A percentile compares a stretch with the other conserved stretches of the same genome.
These are phyloP conservation scores for Mycosarcoma maydis DNA, from an alignment of 1,284 basidiomycete species.

Conservation along the genomic window DNA sequence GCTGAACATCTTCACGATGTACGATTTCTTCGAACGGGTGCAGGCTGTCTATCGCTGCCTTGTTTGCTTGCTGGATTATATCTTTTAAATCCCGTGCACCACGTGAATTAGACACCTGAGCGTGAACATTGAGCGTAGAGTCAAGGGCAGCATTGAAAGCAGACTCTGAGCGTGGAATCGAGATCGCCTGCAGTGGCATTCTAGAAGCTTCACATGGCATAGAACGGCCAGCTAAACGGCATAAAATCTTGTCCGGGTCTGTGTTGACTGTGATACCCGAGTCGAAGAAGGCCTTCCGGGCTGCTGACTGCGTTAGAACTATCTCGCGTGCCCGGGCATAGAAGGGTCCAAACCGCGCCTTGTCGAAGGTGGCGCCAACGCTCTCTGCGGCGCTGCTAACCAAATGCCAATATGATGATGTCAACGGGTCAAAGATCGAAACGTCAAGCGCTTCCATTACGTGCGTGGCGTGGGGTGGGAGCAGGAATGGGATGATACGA, in stretches of 20 bases:
- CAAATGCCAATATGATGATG: too few relatives aligned
- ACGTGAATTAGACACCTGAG: background rate
- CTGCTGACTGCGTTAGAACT: background rate
- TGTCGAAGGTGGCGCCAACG: too few relatives aligned
- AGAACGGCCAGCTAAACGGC: background rate
- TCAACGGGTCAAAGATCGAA: slow-evolving; percentile 7
- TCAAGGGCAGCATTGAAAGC: too few relatives aligned
- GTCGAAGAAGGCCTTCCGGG: slow-evolving; percentile 11
- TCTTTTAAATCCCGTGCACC: slow-evolving; percentile 2
- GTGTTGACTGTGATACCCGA: slow-evolving; percentile 1
- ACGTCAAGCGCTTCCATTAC: slow-evolving; percentile 17
- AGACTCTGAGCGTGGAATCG: too few relatives aligned
- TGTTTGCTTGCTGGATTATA: too few relatives aligned
- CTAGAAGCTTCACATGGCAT: background rate
- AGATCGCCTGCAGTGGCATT: background rate
- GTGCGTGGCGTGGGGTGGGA: slow-evolving; percentile 11
- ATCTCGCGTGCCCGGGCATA: slow-evolving; percentile 11
- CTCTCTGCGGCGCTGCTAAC: too few relatives aligned
- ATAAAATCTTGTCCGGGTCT: slow-evolving; percentile 3
- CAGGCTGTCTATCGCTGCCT: too few relatives aligned
- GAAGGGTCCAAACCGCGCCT: slow-evolving; percentile 5
- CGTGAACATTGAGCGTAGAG: background rate
- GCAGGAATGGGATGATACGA: slow-evolving; percentile 4
- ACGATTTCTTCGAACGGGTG: too few relatives aligned
- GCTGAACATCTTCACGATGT: too few relatives aligned